A percentile compares a stretch with the other conserved stretches of the same genome.
phyloP scores from a whole-genome alignment of 2,329 filamentous ascomycete genomes.

The Reticulascus tulasneorum region DNA sequence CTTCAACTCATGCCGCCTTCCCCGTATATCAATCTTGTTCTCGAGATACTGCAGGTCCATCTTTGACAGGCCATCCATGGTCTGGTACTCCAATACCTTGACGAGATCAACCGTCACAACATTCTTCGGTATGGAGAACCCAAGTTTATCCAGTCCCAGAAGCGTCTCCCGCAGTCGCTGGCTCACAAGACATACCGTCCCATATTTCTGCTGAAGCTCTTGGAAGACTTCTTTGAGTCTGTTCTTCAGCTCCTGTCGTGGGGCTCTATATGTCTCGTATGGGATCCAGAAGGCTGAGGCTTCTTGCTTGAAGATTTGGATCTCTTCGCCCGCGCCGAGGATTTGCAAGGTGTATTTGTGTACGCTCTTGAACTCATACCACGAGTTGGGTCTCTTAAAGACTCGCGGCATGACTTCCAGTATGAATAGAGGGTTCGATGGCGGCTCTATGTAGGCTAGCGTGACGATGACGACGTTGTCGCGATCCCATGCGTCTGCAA shows the following conservation, averaged over 20 bases:
- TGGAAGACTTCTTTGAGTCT: slow-evolving; percentile 1
- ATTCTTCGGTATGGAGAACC: slow-evolving; percentile 1
- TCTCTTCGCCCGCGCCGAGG: too few species aligned
- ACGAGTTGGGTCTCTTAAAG: too few species aligned
- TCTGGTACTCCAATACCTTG: slow-evolving; percentile 9
- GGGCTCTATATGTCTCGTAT: neutral
- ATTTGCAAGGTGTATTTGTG: neutral
- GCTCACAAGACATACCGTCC: slow-evolving; percentile 1
- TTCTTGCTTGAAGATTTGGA: too few species aligned
- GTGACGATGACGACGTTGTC: neutral
- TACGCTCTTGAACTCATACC: neutral
- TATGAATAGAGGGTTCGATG: too few species aligned
- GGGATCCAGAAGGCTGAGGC: neutral
- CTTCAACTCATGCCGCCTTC: neutral
- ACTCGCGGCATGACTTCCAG: neutral
- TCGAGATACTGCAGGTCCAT: slow-evolving; percentile 2
- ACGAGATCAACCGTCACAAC: slow-evolving; percentile 4
- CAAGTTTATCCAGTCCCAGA: neutral
- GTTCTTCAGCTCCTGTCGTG: neutral
- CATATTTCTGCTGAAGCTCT: neutral
- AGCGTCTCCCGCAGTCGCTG: neutral
- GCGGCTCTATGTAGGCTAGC: too few species aligned
- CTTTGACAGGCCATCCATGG: neutral
- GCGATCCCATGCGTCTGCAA: slow-evolving; percentile 3
- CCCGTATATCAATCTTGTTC: slow-evolving; percentile 1